These are phyloP conservation scores for Sergeia podlipaevii DNA, from an alignment of 208 protist species.

Conservation along the genomic window DNA sequence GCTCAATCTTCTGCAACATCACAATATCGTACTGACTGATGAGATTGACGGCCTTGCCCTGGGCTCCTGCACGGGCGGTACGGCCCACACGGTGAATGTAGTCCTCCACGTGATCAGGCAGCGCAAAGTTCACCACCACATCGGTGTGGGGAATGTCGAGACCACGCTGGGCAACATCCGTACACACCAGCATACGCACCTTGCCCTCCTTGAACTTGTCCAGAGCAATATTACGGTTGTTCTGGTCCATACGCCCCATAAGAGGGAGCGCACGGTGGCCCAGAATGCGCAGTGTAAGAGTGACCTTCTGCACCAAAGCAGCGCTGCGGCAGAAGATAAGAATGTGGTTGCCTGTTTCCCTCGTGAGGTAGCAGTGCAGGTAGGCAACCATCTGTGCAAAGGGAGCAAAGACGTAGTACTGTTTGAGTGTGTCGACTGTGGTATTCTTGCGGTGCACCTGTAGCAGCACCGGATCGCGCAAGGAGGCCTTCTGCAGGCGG, in stretches of 20 bases:
- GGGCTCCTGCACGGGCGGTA: slow-evolving; percentile 94
- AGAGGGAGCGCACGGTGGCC: slow-evolving; percentile 89
- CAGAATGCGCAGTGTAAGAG: slow-evolving; percentile 86
- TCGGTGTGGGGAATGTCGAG: slow-evolving; percentile 98
- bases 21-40: slow-evolving; percentile 98
- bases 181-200: slow-evolving; percentile 89
- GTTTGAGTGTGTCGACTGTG: slow-evolving; percentile 95
- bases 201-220: slow-evolving; percentile 90
- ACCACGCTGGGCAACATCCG: slow-evolving; percentile 93
- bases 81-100: slow-evolving; percentile 98
- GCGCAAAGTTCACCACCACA: slow-evolving; percentile 97
- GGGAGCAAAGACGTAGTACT: slow-evolving; percentile 98
- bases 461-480: slow-evolving; percentile 96
- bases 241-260: slow-evolving; percentile 92
- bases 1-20: slow-evolving; percentile 97
- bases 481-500: slow-evolving; percentile 97
- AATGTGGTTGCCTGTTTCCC: slow-evolving; percentile 89
- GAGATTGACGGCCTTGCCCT: slow-evolving; percentile 92
- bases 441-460: slow-evolving; percentile 95
- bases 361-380: slow-evolving; percentile 86
- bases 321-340: slow-evolving; percentile 91
- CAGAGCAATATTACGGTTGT: slow-evolving; percentile 86
- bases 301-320: slow-evolving; percentile 88
- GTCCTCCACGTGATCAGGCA: slow-evolving; percentile 96
- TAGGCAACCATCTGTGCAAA: slow-evolving; percentile 90